Conservation (phyloP, 1,284 basidiomycete genomes). For the Rhodotorula sp. region DNA sequence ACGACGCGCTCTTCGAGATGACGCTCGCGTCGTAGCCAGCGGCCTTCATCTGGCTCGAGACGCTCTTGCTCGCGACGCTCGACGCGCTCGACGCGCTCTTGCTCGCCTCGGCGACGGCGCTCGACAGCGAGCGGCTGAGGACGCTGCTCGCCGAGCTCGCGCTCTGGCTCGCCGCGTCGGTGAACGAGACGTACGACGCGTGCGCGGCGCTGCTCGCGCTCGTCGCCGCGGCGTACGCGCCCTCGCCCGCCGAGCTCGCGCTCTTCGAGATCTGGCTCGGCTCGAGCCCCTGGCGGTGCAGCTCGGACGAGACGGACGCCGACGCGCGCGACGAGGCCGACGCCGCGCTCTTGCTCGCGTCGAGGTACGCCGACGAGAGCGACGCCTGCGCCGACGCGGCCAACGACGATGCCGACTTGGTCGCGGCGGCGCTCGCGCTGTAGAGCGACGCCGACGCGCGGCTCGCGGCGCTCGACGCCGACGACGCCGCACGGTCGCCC, state of each 20-base stretch:
- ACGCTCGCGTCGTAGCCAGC: slow-evolving; percentile 27
- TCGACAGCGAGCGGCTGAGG: slow-evolving; percentile 3
- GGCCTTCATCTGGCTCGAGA: slow-evolving; percentile 26
- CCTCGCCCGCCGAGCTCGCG: slow-evolving; percentile 20
- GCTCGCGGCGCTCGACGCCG: slow-evolving; percentile 32
- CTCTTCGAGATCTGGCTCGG: slow-evolving; percentile 25
- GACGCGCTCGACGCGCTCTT: slow-evolving; percentile 30
- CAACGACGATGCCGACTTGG: slow-evolving; percentile 13
- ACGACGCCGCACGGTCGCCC: slow-evolving; percentile 30
- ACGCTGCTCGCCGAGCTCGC: not conserved
- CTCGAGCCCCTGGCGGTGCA: slow-evolving; percentile 24
- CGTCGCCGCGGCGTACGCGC: slow-evolving; percentile 20
- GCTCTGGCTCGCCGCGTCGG: slow-evolving; percentile 6
- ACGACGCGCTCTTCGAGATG: slow-evolving; percentile 25
- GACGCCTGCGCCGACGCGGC: slow-evolving; percentile 3
- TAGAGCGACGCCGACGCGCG: slow-evolving; percentile 29
- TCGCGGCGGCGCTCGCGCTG: slow-evolving; percentile 28
- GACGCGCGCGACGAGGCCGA: slow-evolving; percentile 35
- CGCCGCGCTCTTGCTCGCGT: slow-evolving; percentile 21
- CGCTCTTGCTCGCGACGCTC: slow-evolving; percentile 27
- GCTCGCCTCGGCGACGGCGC: slow-evolving; percentile 2
- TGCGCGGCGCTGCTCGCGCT: slow-evolving; percentile 10
- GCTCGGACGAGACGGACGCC: slow-evolving; percentile 25
- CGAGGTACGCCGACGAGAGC: slow-evolving; percentile 17
- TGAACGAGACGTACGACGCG: slow-evolving; percentile 15